Evolutionary conservation across 805 yeast genomes (phyloP).

Genomic region (Pichia manshurica): DNA sequence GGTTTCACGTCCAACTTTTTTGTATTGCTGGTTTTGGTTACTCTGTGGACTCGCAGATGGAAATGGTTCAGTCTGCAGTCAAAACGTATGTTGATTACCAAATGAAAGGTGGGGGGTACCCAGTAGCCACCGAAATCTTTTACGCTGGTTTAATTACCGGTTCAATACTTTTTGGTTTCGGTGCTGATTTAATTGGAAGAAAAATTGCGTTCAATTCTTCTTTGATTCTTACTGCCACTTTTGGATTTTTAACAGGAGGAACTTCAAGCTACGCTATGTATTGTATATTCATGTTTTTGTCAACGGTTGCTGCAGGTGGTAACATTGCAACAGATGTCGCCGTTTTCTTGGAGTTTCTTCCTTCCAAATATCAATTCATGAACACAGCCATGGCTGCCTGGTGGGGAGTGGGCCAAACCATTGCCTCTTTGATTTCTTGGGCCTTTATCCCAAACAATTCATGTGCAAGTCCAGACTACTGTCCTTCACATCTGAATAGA

Average conservation of each 20-base stretch:
- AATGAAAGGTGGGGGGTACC: conserved; percentile 37
- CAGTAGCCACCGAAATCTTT: conserved; percentile 40
- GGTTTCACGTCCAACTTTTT: conserved; percentile 46
- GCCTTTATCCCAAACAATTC: conserved; percentile 47
- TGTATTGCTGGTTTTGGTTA: conserved; percentile 53
- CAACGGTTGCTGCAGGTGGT: conserved; percentile 49
- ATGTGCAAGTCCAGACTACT: conserved; percentile 38
- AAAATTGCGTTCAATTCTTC: conserved; percentile 46
- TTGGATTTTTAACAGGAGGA: conserved; percentile 51
- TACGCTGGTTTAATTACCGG: conserved; percentile 50
- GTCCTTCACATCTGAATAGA: conserved; percentile 42
- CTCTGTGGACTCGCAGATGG: conserved; percentile 48
- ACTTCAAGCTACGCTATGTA: conserved; percentile 45
- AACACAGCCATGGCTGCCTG: conserved; percentile 49
- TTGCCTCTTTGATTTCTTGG: conserved; percentile 49
- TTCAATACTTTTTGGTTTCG: conserved; percentile 51
- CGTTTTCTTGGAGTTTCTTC: conserved; percentile 48
- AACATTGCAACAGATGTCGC: conserved; percentile 51
- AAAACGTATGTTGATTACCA: conserved; percentile 42
- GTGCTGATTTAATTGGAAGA: conserved; percentile 52
- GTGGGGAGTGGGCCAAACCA: conserved; percentile 62
- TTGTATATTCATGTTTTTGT: conserved; percentile 41
- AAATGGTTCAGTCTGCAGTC: conserved; percentile 42
- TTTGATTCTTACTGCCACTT: conserved; percentile 41
- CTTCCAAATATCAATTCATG: conserved; percentile 45